Percentiles rank a stretch among this genome's conserved stretches.
phyloP scores from a whole-genome alignment of 1,284 basidiomycete species.

The Ceratobasidium sp. region DNA sequence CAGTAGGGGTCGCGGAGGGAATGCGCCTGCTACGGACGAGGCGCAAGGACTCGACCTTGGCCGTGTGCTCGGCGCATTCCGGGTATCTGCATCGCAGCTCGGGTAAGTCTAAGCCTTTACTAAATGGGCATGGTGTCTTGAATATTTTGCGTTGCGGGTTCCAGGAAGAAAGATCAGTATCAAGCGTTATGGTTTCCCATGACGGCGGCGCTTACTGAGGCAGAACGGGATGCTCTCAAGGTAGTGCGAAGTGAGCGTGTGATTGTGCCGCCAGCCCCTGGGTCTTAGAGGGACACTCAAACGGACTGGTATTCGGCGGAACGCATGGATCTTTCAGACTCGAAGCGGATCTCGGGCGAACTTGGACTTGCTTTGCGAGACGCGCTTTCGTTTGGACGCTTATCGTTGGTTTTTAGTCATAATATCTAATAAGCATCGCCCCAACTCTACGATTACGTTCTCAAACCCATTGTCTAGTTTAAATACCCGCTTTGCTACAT shows the following conservation, averaged over 20 bases:
- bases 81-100: constrained; percentile 52
- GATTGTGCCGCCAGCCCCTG: constrained; percentile 18
- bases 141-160: not conserved
- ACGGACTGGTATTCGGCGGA: not conserved
- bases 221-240: constrained; percentile 62
- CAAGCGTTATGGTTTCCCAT: constrained; percentile 55
- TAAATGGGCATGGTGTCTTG: not conserved
- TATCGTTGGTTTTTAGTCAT: not conserved
- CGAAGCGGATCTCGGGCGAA: not conserved
- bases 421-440: not conserved
- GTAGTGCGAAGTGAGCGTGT: constrained; percentile 63
- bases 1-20: not conserved
- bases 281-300: not conserved
- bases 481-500: not conserved
- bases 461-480: too few relatives aligned
- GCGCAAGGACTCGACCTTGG: constrained; percentile 27
- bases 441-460: not conserved
- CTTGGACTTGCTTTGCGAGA: not conserved
- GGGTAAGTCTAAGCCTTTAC: constrained; percentile 58
- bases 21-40: not conserved
- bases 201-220: constrained; percentile 54
- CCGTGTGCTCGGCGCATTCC: constrained; percentile 22
- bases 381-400: not conserved
- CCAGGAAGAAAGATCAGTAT: constrained; percentile 54
- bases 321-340: not conserved